Evolutionary conservation across 495 filamentous ascomycete species (phyloP), one percentile per base, ranked within the genome.

Genomic region (Daldinia concentrica): DNA sequence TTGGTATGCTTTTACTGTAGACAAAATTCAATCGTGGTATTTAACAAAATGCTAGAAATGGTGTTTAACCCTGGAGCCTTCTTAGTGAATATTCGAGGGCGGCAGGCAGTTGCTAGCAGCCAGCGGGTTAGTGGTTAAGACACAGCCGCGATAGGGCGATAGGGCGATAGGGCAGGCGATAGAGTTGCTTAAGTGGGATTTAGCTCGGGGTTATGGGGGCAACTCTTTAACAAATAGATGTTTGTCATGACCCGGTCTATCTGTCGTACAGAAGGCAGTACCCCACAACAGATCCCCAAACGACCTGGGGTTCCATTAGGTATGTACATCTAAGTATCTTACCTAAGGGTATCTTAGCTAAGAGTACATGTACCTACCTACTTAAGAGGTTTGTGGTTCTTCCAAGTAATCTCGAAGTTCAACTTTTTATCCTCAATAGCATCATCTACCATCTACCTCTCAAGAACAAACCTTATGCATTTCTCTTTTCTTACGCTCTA

Each of bases 351-450:
- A 29, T 37, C 11, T 45, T 32, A 32, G n/a, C 30, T 32, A 32
- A 32, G 4, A 11, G 34, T 32, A 17, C 12, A 54, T 27, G 51
- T 50, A 65, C 54, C 17, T 50, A 65, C 54, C 17, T 34, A 36
- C 3, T 36, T 1, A 1, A 32, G 29, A 45, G 26, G 27, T 29
- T 27, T 37, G 32, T 45, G 17, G 30, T 37, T 48, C 26, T 22
- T 17, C 24, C 58, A 50, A 50, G 36, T 27, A 61, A 43, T 65
- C 29, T 64, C 48, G 17, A 60, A 56, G 19, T 27, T 58, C 8
- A 60, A 55, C 64, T 39, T 62, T 59, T 30, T 26, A 58, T 39
- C n/a, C n/a, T n/a, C n/a, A n/a, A n/a, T n/a, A n/a, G n/a, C n/a
- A 39, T 48, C 43, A 24, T 22, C 43, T 6, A 22, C 17, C 41